phyloP scores from a whole-genome alignment of 768 basidiomycete genomes.

The Nevesoporus exiguus region DNA sequence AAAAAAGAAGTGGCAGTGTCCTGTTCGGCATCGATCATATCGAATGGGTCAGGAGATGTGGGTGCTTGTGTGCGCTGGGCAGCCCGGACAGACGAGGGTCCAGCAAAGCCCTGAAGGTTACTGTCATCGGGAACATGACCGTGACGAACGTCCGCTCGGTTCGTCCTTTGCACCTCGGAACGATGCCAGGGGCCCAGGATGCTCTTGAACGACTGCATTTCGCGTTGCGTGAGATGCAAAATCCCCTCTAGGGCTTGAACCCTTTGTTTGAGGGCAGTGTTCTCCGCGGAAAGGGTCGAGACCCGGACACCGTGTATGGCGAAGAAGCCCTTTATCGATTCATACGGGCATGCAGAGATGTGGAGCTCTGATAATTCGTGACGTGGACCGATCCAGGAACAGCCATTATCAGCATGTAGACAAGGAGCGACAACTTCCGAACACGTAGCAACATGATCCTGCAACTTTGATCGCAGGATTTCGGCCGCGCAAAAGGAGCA shows the following conservation, averaged over 20 bases:
- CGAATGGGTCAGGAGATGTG: conserved; percentile 17
- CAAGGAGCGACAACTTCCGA: conserved; percentile 40
- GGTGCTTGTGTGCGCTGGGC: conserved; percentile 12
- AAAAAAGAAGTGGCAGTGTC: conserved; percentile 26
- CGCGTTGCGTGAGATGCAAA: conserved; percentile 48
- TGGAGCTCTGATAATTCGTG: conserved; percentile 36
- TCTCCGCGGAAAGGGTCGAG: conserved; percentile 55
- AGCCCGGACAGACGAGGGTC: conserved; percentile 18
- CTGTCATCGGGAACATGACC: conserved; percentile 11
- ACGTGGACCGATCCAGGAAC: conserved; percentile 51
- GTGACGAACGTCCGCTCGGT: conserved; percentile 10
- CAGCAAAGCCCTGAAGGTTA: conserved; percentile 11
- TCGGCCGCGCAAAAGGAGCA: conserved; percentile 43
- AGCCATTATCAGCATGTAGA: conserved; percentile 47
- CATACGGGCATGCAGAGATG: conserved; percentile 49
- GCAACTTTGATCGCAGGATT: conserved; percentile 33
- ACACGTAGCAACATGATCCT: conserved; percentile 39
- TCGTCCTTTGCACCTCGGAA: conserved; percentile 31
- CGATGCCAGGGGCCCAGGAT: conserved; percentile 66
- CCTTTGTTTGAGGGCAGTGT: conserved; percentile 55
- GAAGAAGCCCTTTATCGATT: conserved; percentile 60
- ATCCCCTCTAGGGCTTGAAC: conserved; percentile 57
- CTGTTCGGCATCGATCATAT: conserved; percentile 20
- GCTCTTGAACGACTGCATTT: conserved; percentile 52
- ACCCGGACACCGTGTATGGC: conserved; percentile 38